Base-by-base conservation (phyloP, 108 stramenopile species). In the Cyclotella cryptica region DNA sequence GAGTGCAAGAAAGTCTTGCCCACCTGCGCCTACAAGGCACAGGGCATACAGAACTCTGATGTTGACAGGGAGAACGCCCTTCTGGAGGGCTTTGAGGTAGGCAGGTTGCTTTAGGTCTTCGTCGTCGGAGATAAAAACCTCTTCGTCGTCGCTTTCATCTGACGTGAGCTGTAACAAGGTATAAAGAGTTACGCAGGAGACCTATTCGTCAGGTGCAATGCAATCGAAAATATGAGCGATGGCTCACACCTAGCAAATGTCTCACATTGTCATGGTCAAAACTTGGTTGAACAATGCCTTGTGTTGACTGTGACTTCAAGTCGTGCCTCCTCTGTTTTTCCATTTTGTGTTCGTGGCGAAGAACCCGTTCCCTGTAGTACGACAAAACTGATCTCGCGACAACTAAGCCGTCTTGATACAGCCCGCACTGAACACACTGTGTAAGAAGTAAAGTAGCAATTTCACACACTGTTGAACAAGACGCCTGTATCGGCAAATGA, bases 381-480 rank as follows among this genome's bases (percentile, higher is more conserved):
- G 51, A 46, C 17, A 90, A 78, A 19, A 93, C 89, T 27, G 87
- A 72, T 66, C 89, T 87, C 26, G 87, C 88, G 0, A 84, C 94
- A 44, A 95, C 83, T 41, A 78, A 45, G 9, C 89, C 88, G 10
- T 89, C 87, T 39, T 83, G 71, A 62, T 84, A 92, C 10, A 87
- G 59, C 47, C 87, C 73, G 12, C 87, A 73, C 27, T 78, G 85
- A 51, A 90, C 77, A 21, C 87, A 83, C 66, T 89, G 92, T 29
- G 85, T 92, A 68, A 92, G 83, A 1, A 95, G 84, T 49, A 88
- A 68, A 11, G 69, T 79, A 17, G 92, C 89, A 58, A 95, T 95
- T 19, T 81, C 69, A 72, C 79, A 89, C 0, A 92, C 91, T 64
- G 85, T 81, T 45, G 86, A 58, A 58, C 85, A 90, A 7, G 94